Percentiles rank a stretch among this genome's conserved stretches.
Conservation (phyloP, 2,329 filamentous ascomycete genomes). For the Didymosphaeria variabile region DNA sequence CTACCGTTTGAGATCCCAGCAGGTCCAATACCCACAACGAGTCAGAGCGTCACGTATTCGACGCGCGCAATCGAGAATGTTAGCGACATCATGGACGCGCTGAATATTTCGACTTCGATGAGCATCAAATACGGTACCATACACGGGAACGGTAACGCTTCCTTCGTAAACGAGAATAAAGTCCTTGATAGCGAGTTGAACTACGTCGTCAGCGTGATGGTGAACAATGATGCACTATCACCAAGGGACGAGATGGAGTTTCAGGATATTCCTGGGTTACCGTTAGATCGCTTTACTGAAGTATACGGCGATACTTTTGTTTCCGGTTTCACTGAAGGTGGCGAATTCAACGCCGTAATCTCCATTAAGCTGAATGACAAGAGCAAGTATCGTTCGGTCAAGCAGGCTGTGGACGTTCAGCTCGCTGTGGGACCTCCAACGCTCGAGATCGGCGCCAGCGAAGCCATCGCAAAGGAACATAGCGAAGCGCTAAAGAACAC, state of each 20-base stretch:
- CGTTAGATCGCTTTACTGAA: conserved; percentile 41
- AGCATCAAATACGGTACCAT: conserved; percentile 52
- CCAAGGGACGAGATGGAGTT: conserved; percentile 34
- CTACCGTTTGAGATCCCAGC: conserved; percentile 27
- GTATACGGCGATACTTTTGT: conserved; percentile 48
- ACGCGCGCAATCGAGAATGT: conserved; percentile 45
- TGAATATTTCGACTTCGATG: conserved; percentile 51
- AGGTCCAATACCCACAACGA: conserved; percentile 32
- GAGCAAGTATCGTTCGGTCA: conserved; percentile 41
- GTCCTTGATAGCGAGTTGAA: conserved; percentile 43
- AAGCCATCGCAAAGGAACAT: conserved; percentile 33
- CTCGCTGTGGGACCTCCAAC: conserved; percentile 37
- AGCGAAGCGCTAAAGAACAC: conserved; percentile 37
- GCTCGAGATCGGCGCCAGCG: conserved; percentile 35
- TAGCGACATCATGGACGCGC: conserved; percentile 51
- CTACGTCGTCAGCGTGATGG: conserved; percentile 41
- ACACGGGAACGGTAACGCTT: conserved; percentile 42
- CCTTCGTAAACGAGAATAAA: conserved; percentile 43
- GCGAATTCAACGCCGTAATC: conserved; percentile 46
- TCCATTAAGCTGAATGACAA: conserved; percentile 45
- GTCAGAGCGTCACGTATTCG: conserved; percentile 43
- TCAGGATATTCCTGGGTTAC: conserved; percentile 36
- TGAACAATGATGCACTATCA: conserved; percentile 36
- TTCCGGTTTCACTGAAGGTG: conserved; percentile 44
- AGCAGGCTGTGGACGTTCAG: conserved; percentile 43